These are phyloP conservation scores for Neurospora intermedia DNA, from an alignment of 495 filamentous ascomycete species.

Conservation along the genomic window DNA sequence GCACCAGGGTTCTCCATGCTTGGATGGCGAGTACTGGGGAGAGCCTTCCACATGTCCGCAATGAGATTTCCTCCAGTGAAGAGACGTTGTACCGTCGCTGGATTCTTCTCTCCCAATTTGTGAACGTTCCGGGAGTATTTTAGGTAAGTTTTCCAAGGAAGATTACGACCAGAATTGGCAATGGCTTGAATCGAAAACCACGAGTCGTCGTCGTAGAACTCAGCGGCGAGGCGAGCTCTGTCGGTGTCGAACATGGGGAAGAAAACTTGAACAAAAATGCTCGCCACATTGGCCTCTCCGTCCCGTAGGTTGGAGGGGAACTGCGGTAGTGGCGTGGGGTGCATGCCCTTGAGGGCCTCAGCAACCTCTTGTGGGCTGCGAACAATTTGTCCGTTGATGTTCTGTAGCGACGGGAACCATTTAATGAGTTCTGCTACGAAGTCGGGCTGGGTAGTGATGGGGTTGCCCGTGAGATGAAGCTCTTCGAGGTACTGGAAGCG, in stretches of 20 bases:
- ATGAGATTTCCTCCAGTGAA: conserved; percentile 59
- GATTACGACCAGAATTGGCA: conserved; percentile 35
- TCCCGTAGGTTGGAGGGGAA: conserved; percentile 63
- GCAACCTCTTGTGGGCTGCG: conserved; percentile 57
- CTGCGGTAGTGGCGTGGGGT: conserved; percentile 55
- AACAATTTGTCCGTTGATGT: conserved; percentile 60
- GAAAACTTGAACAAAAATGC: conserved; percentile 66
- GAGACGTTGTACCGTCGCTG: conserved; percentile 50
- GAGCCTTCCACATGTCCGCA: conserved; percentile 48
- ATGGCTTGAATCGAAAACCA: conserved; percentile 72
- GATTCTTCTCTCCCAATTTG: conserved; percentile 46
- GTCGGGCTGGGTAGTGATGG: conserved; percentile 49
- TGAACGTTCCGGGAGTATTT: conserved; percentile 72
- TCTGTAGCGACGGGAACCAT: conserved; percentile 70
- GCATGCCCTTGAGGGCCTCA: conserved; percentile 24
- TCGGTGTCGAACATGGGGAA: conserved; percentile 65
- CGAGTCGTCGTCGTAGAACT: conserved; percentile 68
- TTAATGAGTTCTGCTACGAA: conserved; percentile 62
- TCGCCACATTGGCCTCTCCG: conserved; percentile 53
- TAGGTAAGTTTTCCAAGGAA: conserved; percentile 63
- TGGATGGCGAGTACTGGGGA: conserved; percentile 71
- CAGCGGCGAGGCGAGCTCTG: conserved; percentile 46
- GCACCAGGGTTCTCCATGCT: conserved; percentile 48
- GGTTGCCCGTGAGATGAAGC: conserved; percentile 66
- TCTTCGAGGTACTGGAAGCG: conserved; percentile 70